Evolutionary conservation across 2,329 filamentous ascomycete genomes (phyloP), one percentile per base, ranked within the genome.

Genomic region (Trichoderma endophyticum): DNA sequence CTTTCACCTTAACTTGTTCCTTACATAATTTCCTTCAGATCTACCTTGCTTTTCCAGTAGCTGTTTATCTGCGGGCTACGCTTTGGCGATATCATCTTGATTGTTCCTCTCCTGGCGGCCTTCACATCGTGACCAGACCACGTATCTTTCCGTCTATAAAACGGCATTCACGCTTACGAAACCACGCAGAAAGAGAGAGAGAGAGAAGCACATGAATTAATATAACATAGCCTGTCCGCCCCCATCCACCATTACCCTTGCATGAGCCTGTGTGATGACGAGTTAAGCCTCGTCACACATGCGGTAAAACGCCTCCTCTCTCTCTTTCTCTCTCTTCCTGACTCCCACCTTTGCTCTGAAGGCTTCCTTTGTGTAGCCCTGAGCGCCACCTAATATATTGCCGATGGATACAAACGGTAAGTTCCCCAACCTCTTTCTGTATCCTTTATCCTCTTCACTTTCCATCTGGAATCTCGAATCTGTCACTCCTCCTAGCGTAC

Each of bases 331-430:
- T 36, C 64, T 48, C 24, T 32, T 57, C n/a, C n/a, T 21, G 5
- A 15, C 36, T 60, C 36, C 12, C 21, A 32, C 26, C 21, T 57
- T 59, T 62, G 61, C 67, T 32, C 21, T 65, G 32, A 57, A 59
- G 43, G 68, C 69, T 66, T 24, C 18, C 57, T 64, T 64, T 64
- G 66, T 56, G 72, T 63, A 68, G 69, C 62, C 56, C 34, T 28
- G 32, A 30, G 48, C 28, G 61, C 62, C 39, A 70, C 39, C 21
- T 18, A 63, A 62, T 32, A 34, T 56, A 51, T n/a, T 36, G n/a
- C 78, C 77, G 76, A 80, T 80, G 78, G 77, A 76, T 77, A 75
- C 77, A 72, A 79, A 80, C 77, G 78, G 78, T 79, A 78, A 67
- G 59, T 36, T 59, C 26, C 32, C 32, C 9, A 30, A 21, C 36